phyloP scores from a whole-genome alignment of 495 filamentous ascomycete species.

The Penicillium salamii region DNA sequence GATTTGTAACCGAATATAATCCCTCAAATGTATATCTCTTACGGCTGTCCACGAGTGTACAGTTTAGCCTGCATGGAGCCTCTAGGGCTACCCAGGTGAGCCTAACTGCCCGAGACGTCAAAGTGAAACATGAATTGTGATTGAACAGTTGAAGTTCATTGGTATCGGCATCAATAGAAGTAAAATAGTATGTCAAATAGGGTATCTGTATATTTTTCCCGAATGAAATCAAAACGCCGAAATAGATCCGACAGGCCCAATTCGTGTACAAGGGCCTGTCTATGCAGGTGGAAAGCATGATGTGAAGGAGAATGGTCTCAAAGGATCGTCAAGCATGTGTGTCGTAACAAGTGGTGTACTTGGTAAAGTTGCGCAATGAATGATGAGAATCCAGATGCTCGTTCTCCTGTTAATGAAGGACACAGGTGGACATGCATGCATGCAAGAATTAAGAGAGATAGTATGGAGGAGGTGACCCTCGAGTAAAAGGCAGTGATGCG shows the following conservation, averaged over 20 bases:
- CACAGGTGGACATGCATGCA: not conserved
- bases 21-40: no score
- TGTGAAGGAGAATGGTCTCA: not conserved
- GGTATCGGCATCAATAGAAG: not conserved
- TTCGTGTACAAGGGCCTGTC: not conserved
- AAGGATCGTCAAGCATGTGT: constrained; percentile 5
- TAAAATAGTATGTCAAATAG: not conserved
- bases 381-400: not conserved
- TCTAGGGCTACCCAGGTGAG: no score
- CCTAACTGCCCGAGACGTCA: no score
- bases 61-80: no score
- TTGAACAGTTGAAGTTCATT: not conserved
- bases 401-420: not conserved
- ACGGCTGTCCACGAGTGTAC: no score
- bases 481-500: not conserved
- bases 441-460: no score
- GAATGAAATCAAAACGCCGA: not conserved
- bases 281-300: not conserved
- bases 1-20: not conserved
- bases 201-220: constrained; percentile 3
- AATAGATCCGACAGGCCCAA: not conserved
- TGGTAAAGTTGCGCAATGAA: not conserved
- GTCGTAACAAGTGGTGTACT: not conserved
- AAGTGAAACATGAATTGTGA: no score
- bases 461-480: not conserved